Evolutionary conservation across 2,329 filamentous ascomycete genomes (phyloP).

Genomic region (Elsinoe australis): DNA sequence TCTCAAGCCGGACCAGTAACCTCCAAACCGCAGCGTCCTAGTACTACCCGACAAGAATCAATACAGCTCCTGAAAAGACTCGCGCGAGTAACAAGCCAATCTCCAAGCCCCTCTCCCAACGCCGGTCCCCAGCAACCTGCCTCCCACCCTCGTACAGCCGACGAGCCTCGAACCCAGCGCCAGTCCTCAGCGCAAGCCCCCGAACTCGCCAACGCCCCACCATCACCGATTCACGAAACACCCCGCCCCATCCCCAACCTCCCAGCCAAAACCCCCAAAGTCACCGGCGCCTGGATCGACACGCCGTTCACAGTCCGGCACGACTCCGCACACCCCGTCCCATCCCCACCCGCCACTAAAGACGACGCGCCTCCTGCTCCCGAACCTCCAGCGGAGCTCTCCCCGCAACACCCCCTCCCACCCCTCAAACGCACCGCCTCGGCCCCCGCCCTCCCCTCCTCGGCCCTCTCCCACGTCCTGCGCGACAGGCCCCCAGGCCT

Average conservation of each 20-base stretch:
- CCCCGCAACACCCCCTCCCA: slow-evolving; percentile 10
- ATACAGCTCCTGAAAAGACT: slow-evolving; percentile 40
- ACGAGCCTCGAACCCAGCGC: not conserved
- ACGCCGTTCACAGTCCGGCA: slow-evolving; percentile 29
- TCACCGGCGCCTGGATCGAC: slow-evolving; percentile 44
- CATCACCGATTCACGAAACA: not conserved
- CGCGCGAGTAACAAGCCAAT: slow-evolving; percentile 39
- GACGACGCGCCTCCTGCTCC: not conserved
- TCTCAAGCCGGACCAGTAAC: slow-evolving; percentile 15
- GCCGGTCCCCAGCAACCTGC: not conserved
- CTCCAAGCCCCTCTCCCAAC: slow-evolving; percentile 34
- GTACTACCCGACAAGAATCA: slow-evolving; percentile 30
- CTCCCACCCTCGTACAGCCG: too few relatives aligned
- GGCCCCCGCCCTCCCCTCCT: slow-evolving; percentile 15
- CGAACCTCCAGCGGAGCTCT: not conserved
- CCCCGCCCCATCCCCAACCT: slow-evolving; percentile 10
- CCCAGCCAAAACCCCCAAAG: slow-evolving; percentile 36
- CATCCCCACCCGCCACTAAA: not conserved
- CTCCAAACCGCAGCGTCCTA: not conserved
- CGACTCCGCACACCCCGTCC: slow-evolving; percentile 8
- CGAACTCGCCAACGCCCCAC: slow-evolving; percentile 9
- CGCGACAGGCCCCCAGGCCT: slow-evolving; percentile 28
- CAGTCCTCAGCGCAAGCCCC: slow-evolving; percentile 19
- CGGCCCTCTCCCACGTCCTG: slow-evolving; percentile 36
- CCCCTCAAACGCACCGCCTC: slow-evolving; percentile 20